Evolutionary conservation across 495 filamentous ascomycete genomes (phyloP).

Genomic region (Emericellopsis terricola): DNA sequence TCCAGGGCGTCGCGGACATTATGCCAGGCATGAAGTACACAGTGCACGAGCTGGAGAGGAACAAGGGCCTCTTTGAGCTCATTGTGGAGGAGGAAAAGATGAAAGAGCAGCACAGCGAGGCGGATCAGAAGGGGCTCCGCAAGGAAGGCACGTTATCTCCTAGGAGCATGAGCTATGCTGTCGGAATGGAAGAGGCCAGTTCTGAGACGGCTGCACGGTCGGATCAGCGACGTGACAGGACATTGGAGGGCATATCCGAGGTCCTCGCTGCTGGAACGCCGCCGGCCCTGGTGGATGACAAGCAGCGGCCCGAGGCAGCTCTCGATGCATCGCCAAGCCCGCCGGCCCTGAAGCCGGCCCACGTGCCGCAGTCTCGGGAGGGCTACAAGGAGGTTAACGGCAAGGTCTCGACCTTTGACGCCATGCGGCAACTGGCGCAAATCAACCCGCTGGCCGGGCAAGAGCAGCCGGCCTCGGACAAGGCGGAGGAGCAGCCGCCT

Average conservation of each 20-base stretch:
- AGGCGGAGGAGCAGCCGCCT: slow-evolving; percentile 9
- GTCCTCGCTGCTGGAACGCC: slow-evolving; percentile 3
- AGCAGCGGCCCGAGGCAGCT: not conserved
- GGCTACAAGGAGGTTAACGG: slow-evolving; percentile 19
- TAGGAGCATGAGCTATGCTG: slow-evolving; percentile 19
- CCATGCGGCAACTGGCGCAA: slow-evolving; percentile 14
- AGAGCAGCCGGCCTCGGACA: not conserved
- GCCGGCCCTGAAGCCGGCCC: slow-evolving; percentile 5
- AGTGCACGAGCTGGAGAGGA: slow-evolving; percentile 58
- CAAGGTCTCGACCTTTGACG: slow-evolving; percentile 14
- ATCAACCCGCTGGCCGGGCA: slow-evolving; percentile 16
- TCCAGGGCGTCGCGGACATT: slow-evolving; percentile 68
- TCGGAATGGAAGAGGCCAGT: not conserved
- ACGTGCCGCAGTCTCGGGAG: slow-evolving; percentile 4
- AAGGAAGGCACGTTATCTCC: slow-evolving; percentile 19
- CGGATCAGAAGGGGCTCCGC: slow-evolving; percentile 7
- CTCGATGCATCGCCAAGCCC: slow-evolving; percentile 2
- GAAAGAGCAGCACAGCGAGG: slow-evolving; percentile 4
- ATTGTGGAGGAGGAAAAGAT: slow-evolving; percentile 37
- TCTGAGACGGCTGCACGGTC: not conserved
- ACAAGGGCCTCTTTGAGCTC: slow-evolving; percentile 53
- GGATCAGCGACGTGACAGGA: slow-evolving; percentile 1
- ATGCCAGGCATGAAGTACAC: slow-evolving; percentile 69
- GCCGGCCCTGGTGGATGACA: not conserved
- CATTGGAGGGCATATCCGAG: slow-evolving; percentile 4